These are phyloP conservation scores for Prunus dulcis DNA, from an alignment of 306 rosid species.

Conservation along the genomic window DNA sequence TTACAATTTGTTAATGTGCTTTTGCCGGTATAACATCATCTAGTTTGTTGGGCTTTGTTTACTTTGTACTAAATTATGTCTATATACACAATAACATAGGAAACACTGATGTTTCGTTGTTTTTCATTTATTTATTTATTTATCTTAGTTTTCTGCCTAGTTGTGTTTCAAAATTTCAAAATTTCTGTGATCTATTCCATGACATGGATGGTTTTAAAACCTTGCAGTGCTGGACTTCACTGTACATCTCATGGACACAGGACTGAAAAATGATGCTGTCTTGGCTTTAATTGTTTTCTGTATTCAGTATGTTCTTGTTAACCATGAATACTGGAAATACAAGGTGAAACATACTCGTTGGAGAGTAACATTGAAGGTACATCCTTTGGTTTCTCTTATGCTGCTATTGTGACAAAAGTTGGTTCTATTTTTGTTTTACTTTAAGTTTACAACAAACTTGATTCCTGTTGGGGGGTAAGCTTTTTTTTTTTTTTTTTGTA, in stretches of 20 bases:
- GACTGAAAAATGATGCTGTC: slow-evolving; percentile 77
- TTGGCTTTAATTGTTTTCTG: slow-evolving; percentile 72
- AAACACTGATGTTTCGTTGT: background rate
- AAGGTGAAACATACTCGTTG: slow-evolving; percentile 72
- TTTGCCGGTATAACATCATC: background rate
- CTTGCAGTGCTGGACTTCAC: slow-evolving; percentile 90
- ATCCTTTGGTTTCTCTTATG: slow-evolving; percentile 22
- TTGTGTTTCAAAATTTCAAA: background rate
- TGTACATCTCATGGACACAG: slow-evolving; percentile 73
- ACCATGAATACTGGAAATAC: slow-evolving; percentile 88
- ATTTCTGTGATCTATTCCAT: slow-evolving; percentile 16
- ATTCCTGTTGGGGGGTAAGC: background rate
- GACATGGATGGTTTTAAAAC: slow-evolving; percentile 31
- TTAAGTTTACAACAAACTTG: background rate
- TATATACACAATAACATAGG: background rate
- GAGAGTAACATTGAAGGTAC: slow-evolving; percentile 84
- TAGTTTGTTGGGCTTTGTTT: background rate
- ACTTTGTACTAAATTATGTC: background rate
- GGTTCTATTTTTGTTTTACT: slow-evolving; percentile 1
- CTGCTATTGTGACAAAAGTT: slow-evolving; percentile 5
- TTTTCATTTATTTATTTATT: background rate
- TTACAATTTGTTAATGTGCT: background rate
- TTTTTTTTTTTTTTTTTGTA: background rate
- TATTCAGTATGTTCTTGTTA: slow-evolving; percentile 77
- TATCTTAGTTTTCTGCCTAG: background rate